A percentile compares a stretch with the other conserved stretches of the same genome.
These are phyloP conservation scores for Trichoderma semiorbis DNA, from an alignment of 2,329 filamentous ascomycete genomes.

Conservation along the genomic window DNA sequence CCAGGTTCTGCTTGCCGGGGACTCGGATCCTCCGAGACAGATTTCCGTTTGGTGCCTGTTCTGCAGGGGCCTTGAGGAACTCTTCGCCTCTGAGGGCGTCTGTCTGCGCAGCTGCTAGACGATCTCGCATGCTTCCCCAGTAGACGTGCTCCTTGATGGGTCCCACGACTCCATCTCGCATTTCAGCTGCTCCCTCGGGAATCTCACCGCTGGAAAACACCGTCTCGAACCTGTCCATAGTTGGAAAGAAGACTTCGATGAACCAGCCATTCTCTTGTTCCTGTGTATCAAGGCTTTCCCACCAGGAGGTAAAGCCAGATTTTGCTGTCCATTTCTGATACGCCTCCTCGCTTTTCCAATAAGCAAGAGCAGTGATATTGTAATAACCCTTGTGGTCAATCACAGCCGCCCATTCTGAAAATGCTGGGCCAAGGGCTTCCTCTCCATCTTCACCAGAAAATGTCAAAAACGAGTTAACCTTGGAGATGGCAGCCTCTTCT, in stretches of 20 bases:
- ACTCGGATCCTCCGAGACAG: conserved; percentile 28
- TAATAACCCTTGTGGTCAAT: conserved; percentile 19
- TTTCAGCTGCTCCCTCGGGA: conserved; percentile 40
- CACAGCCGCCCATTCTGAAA: conserved; percentile 20
- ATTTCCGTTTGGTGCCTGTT: background rate
- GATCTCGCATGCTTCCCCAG: conserved; percentile 46
- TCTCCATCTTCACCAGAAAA: background rate
- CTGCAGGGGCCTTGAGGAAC: background rate
- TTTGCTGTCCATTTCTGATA: conserved; percentile 17
- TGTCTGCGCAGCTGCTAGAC: conserved; percentile 37
- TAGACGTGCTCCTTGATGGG: conserved; percentile 42
- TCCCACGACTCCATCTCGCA: conserved; percentile 36
- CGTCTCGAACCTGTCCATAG: conserved; percentile 42
- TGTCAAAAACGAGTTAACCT: conserved; percentile 16
- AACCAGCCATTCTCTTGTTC: conserved; percentile 37
- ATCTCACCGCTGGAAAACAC: conserved; percentile 36
- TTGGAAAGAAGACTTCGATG: conserved; percentile 40
- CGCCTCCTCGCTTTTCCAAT: background rate
- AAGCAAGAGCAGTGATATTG: conserved; percentile 19
- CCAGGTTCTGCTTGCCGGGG: conserved; percentile 38
- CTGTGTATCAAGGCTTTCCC: conserved; percentile 5
- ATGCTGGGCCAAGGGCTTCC: background rate
- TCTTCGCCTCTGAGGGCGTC: conserved; percentile 32
- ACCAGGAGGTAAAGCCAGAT: conserved; percentile 11
- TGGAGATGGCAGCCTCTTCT: conserved; percentile 11